Percentiles rank a stretch among this genome's conserved stretches.
phyloP scores from a whole-genome alignment of 2,329 filamentous ascomycete species.

The Exophiala xenobiotica region DNA sequence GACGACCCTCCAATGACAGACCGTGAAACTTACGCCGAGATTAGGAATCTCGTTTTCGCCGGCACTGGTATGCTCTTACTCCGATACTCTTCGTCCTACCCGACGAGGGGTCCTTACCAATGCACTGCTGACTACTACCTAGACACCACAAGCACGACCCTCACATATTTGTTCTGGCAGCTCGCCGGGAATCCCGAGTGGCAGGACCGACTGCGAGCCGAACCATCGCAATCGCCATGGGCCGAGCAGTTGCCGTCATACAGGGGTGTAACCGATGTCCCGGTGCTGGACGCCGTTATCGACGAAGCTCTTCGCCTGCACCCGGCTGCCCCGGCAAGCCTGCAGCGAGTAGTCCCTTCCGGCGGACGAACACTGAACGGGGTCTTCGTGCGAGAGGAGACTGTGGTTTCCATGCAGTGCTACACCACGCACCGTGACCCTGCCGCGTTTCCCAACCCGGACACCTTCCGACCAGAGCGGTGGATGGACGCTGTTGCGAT shows the following conservation, averaged over 20 bases:
- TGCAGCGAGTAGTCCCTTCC: conserved; percentile 8
- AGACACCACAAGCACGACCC: conserved; percentile 43
- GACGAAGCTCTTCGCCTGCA: conserved; percentile 62
- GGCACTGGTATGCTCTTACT: conserved; percentile 14
- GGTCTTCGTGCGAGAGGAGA: conserved; percentile 10
- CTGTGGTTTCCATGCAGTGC: conserved; percentile 16
- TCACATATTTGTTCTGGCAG: conserved; percentile 32
- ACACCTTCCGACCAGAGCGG: conserved; percentile 12
- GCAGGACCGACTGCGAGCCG: conserved; percentile 28
- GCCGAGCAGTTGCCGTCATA: conserved; percentile 33
- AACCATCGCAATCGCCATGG: conserved; percentile 16
- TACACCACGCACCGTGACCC: conserved; percentile 18
- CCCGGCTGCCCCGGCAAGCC: conserved; percentile 25
- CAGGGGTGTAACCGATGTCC: conserved; percentile 44
- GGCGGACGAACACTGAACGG: conserved; percentile 12
- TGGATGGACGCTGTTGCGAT: conserved; percentile 9
- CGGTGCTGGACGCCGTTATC: conserved; percentile 57
- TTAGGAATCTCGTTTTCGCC: conserved; percentile 17
- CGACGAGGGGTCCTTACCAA: too few relatives aligned
- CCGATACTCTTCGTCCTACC: background rate
- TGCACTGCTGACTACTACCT: background rate
- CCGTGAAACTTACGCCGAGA: conserved; percentile 9
- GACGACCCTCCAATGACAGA: background rate
- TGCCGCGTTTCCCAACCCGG: conserved; percentile 9
- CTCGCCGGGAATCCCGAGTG: conserved; percentile 28